Base-by-base conservation (phyloP, 1,284 basidiomycete species). In the Rhodotorula sp. region DNA sequence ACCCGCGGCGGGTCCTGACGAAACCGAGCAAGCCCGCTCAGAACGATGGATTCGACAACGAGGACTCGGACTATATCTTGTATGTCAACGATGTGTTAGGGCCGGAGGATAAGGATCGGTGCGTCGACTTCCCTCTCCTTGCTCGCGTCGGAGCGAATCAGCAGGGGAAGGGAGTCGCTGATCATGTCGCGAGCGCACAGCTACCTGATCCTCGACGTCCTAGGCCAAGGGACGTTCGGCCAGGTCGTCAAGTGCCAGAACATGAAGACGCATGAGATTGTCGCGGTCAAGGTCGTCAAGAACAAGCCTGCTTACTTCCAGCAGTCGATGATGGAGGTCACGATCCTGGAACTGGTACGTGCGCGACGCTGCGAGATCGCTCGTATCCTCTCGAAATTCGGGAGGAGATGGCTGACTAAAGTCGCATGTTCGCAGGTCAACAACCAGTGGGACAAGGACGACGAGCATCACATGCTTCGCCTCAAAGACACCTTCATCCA, bases 231-330 rank as follows among this genome's bases (percentile, higher is more conserved):
- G 47, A 99, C 95, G 5, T 99, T 99, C 77, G 95, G 96, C 3
- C 95, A 99, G 81, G 95, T 99, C 37, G 96, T 99, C 79, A 99
- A 99, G 81, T 99, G 96, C 80, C 96, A 98, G 81, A 97, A 99
- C 80, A 95, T 98, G 89, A 92, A 94, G 81, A 98, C 92, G 50
- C 94, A 98, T 81, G 94, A 97, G 80, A 92, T 99, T 62, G 92
- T 96, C 54, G 96, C 96, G 22, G 95, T 99, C 72, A 99, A 99
- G 81, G 96, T 99, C 24, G 94, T 99, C 78, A 99, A 99, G 85
- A 99, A 99, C 82, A 99, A 99, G 81, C 95, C 95, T 4, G 95
- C 95, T 0, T 99, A 99, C 83, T 94, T 97, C 81, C 96, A 98
- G 79, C 95, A 99, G 83, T 93, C 90, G 82, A 98, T 97, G 91